Conservation (phyloP, 495 filamentous ascomycete species). For the Aspergillus cavernicola region DNA sequence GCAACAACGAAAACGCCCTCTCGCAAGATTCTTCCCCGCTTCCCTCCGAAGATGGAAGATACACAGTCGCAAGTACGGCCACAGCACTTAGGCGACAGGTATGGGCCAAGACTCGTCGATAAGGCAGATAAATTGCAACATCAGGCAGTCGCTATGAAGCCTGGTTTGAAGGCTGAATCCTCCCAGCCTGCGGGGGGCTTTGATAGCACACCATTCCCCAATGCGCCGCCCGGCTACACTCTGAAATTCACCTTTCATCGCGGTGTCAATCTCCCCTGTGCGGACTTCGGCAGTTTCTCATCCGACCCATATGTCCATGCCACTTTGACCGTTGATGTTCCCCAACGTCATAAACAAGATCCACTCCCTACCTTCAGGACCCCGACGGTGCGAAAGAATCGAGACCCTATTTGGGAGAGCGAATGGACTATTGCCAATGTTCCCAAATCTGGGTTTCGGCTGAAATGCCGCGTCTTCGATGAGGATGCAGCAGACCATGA, state of each 20-base stretch:
- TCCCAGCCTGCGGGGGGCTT: conserved; percentile 67
- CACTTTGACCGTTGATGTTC: conserved; percentile 58
- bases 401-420: conserved; percentile 74
- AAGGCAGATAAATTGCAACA: conserved; percentile 57
- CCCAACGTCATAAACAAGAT: conserved; percentile 74
- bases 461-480: conserved; percentile 82
- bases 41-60: conserved; percentile 18
- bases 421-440: conserved; percentile 88
- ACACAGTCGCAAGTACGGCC: conserved; percentile 19
- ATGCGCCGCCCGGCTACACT: conserved; percentile 71
- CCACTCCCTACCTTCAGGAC: conserved; percentile 70
- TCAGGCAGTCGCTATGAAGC: conserved; percentile 35
- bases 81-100: conserved; percentile 30
- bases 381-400: conserved; percentile 63
- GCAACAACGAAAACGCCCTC: conserved; percentile 2
- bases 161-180: conserved; percentile 14
- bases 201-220: conserved; percentile 72
- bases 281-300: conserved; percentile 70
- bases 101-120: conserved; percentile 49
- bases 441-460: conserved; percentile 67
- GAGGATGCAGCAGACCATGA: conserved; percentile 86
- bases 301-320: conserved; percentile 82
- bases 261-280: conserved; percentile 74
- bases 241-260: conserved; percentile 81
- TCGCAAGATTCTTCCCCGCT: not conserved